These are phyloP conservation scores for Paradendryphiella salina DNA, from an alignment of 2,329 filamentous ascomycete species.

Conservation along the genomic window DNA sequence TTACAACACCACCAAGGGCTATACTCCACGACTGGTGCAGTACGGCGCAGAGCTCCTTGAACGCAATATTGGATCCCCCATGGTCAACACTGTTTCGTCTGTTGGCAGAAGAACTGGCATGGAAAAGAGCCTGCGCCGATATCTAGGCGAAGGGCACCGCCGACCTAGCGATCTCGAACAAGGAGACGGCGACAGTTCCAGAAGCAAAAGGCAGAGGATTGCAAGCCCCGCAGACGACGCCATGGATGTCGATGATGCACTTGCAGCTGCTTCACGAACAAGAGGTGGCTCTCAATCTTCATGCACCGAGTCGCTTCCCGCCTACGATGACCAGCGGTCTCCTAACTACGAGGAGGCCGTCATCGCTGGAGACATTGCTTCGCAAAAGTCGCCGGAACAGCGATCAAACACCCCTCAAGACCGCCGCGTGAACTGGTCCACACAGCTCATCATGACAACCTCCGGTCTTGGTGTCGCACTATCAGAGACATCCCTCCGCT, in stretches of 20 bases:
- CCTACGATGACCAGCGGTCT: slow-evolving; percentile 78
- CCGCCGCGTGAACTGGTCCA: slow-evolving; percentile 67
- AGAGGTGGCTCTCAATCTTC: slow-evolving; percentile 66
- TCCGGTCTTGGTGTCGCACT: slow-evolving; percentile 90
- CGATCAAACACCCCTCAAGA: slow-evolving; percentile 36
- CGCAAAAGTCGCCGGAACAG: slow-evolving; percentile 26
- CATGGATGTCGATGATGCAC: slow-evolving; percentile 55
- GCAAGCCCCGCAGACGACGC: slow-evolving; percentile 43
- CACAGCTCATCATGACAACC: slow-evolving; percentile 83
- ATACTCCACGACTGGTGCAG: slow-evolving; percentile 81
- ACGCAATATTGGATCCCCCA: slow-evolving; percentile 76
- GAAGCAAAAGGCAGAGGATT: slow-evolving; percentile 52
- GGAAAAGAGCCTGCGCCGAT: slow-evolving; percentile 83
- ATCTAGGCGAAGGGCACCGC: slow-evolving; percentile 63
- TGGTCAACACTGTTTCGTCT: slow-evolving; percentile 82
- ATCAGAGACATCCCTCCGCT: slow-evolving; percentile 82
- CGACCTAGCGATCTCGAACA: slow-evolving; percentile 57
- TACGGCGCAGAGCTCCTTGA: slow-evolving; percentile 91
- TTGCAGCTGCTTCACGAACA: slow-evolving; percentile 31
- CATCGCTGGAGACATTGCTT: slow-evolving; percentile 22
- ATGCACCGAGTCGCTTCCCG: slow-evolving; percentile 74
- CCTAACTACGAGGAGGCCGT: slow-evolving; percentile 71
- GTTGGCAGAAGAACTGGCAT: slow-evolving; percentile 85
- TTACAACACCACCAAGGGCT: slow-evolving; percentile 86
- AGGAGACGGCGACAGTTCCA: slow-evolving; percentile 41